phyloP scores from a whole-genome alignment of 345 rosid genomes.

The Eucalyptus sp. region DNA sequence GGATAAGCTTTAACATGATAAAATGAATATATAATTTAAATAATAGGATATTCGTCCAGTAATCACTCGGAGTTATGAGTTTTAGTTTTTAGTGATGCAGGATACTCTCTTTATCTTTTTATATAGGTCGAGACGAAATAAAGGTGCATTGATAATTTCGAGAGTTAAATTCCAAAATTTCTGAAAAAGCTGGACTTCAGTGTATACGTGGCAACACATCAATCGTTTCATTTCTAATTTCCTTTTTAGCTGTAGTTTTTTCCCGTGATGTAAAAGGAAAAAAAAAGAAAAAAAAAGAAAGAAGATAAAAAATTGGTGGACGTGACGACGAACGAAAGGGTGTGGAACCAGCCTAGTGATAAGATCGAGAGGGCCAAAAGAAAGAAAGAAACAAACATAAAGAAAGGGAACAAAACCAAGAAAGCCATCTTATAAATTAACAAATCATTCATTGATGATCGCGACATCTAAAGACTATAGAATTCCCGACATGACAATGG shows the following conservation, averaged over 20 bases:
- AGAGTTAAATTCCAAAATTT: neutral
- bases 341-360: neutral
- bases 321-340: neutral
- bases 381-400: neutral
- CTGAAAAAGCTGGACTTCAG: neutral
- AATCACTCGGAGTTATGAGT: neutral
- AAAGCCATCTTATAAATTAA: neutral
- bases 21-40: neutral
- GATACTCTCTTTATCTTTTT: neutral
- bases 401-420: neutral
- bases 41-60: neutral
- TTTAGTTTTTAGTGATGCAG: accelerated
- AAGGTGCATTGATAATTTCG: neutral
- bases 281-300: neutral
- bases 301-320: neutral
- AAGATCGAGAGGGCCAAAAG: neutral
- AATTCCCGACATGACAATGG: neutral
- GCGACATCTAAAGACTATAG: neutral
- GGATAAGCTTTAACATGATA: neutral
- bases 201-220: neutral
- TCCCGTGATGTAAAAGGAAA: neutral
- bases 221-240: neutral
- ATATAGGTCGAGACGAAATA: neutral
- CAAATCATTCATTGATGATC: neutral
- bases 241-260: neutral